Evolutionary conservation across 805 yeast species (phyloP).

Genomic region (Hanseniaspora jakobsenii): DNA sequence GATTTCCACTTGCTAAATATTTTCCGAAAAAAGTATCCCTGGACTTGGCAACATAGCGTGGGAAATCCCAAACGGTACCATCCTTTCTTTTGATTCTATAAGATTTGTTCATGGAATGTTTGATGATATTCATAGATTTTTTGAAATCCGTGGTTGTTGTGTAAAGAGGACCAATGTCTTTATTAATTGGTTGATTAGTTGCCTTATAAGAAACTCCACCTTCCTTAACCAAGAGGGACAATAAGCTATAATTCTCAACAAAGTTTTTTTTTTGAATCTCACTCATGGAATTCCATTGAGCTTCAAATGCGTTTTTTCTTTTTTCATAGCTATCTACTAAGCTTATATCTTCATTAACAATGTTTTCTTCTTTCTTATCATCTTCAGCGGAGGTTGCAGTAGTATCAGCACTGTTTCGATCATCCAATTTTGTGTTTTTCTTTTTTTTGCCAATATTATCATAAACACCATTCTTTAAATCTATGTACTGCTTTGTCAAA

Average conservation of each 20-base stretch:
- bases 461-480: background rate
- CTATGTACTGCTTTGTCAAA: background rate
- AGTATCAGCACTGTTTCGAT: background rate
- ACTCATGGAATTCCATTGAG: background rate
- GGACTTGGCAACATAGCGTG: background rate
- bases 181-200: background rate
- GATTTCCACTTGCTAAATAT: constrained; percentile 3
- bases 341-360: no score
- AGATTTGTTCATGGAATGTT: background rate
- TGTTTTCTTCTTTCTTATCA: background rate
- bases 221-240: constrained; percentile 6
- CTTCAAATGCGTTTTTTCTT: background rate
- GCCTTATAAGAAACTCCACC: constrained; percentile 11
- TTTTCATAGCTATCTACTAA: background rate
- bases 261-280: background rate
- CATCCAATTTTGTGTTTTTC: background rate
- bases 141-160: constrained; percentile 1
- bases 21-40: constrained; percentile 8
- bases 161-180: background rate
- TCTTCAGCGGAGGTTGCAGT: background rate
- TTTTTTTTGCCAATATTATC: background rate
- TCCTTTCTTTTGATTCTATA: no score
- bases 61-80: constrained; percentile 1
- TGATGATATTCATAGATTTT: background rate
- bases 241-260: constrained; percentile 4